Conservation (phyloP, 176 grass and related monocot genomes). For the Zizania latifolia region DNA sequence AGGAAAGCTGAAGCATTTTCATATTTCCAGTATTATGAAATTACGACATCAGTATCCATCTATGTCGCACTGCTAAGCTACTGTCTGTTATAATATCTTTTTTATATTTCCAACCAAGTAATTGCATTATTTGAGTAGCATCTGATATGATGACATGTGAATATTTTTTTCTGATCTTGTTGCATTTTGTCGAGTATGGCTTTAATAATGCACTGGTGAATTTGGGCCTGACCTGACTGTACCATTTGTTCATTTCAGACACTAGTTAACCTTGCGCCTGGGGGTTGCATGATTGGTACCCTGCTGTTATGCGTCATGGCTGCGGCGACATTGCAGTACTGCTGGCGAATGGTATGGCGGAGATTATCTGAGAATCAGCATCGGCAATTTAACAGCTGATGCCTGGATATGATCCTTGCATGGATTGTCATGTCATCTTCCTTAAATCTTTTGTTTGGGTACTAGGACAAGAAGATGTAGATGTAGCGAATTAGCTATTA, state of each 20-base stretch:
- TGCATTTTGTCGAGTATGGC: conserved; percentile 1
- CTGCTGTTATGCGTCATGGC: conserved; percentile 55
- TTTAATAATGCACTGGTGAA: background rate
- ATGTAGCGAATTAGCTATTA: background rate
- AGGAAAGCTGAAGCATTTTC: background rate
- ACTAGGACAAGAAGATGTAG: background rate
- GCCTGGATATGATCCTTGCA: background rate
- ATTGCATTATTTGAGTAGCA: background rate
- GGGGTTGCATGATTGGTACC: conserved; percentile 62
- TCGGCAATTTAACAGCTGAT: conserved; percentile 41
- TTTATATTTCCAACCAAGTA: background rate
- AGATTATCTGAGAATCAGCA: conserved; percentile 63
- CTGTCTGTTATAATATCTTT: background rate
- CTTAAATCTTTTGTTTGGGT: background rate
- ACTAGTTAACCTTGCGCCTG: conserved; percentile 71
- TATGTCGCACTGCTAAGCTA: background rate
- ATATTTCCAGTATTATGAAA: background rate
- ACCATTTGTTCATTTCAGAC: conserved; percentile 55
- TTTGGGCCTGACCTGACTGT: conserved; percentile 3
- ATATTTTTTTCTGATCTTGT: background rate
- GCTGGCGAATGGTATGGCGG: conserved; percentile 65
- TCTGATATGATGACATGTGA: background rate
- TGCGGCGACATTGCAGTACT: conserved; percentile 58
- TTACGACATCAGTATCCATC: background rate
- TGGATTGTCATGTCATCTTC: background rate